Base-by-base conservation (phyloP, 805 yeast species). In the Candida boidinii region DNA sequence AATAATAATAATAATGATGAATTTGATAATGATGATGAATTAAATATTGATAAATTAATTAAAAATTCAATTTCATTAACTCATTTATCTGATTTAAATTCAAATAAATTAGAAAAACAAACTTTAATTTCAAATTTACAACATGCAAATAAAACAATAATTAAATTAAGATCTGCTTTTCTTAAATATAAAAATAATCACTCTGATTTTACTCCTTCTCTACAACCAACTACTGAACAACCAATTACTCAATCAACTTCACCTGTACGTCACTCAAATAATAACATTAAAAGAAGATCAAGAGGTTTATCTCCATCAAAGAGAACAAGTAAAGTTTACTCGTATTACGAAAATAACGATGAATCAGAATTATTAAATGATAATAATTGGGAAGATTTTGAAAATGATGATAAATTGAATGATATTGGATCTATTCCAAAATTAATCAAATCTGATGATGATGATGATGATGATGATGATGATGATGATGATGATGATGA, bases 61-160 rank as follows among this genome's bases (percentile, higher is more conserved):
- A 69, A 62, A 26, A 60, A 54, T 26, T 43, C 46, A 17, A 32
- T 50, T 35, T 17, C 50, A 7, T 23, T 38, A 3, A 64, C 61
- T 26, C 65, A 67, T 2, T 50, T 56, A 7, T 28, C 48, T 6
- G 58, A 64, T 1, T 58, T 60, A 20, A 64, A 68, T 36, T n/a
- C n/a, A n/a, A 53, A 64, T 2, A 68, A 62, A 10, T 56, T 81
- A 27, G 85, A 81, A 46, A 58, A 71, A 3, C 88, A 83, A 46
- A 77, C 87, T 1, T 55, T 81, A 41, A 66, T 69, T 40, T 68
- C 80, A 0, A 77, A 82, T 17, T 62, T 84, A 43, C 63, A 66
- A 13, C 83, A 70, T 53, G 80, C 88, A 4, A 73, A 78, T 44
- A 64, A 68, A 39, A 69, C 76, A 2, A 75, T 82, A 30, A 57